A percentile compares a stretch with the other conserved stretches of the same genome.
Evolutionary conservation across 2,329 filamentous ascomycete genomes (phyloP).

Genomic region (Penicillium paneum): DNA sequence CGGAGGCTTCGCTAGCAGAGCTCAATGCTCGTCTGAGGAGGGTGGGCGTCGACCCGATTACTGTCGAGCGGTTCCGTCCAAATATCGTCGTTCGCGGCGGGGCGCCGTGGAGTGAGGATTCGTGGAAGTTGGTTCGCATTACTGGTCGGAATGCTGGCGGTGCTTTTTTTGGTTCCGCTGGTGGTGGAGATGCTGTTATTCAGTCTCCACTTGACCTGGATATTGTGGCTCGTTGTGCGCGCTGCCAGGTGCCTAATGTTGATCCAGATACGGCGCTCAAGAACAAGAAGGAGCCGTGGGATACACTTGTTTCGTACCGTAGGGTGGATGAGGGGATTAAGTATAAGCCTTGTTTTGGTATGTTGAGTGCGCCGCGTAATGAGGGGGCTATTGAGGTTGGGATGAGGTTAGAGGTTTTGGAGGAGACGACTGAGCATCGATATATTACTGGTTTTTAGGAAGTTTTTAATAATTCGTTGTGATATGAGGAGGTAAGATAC

Average conservation of each 20-base stretch:
- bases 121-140: conserved; percentile 57
- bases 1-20: conserved; percentile 55
- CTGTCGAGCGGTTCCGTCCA: conserved; percentile 61
- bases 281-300: conserved; percentile 60
- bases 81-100: conserved; percentile 60
- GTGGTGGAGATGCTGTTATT: neutral
- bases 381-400: conserved; percentile 57
- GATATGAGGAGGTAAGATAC: neutral
- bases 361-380: conserved; percentile 59
- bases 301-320: conserved; percentile 59
- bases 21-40: conserved; percentile 53
- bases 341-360: conserved; percentile 66
- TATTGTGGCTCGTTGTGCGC: conserved; percentile 57
- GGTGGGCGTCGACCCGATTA: conserved; percentile 48
- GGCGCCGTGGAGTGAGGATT: conserved; percentile 60
- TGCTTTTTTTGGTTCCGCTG: neutral
- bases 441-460: conserved; percentile 47
- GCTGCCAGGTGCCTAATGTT: conserved; percentile 65
- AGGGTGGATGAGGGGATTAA: conserved; percentile 59
- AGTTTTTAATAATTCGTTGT: neutral
- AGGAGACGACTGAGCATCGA: conserved; percentile 56
- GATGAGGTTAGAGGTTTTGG: conserved; percentile 56
- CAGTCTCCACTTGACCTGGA: conserved; percentile 48
- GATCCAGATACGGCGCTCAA: conserved; percentile 60
- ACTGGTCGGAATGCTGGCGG: neutral